Evolutionary conservation across 2,329 filamentous ascomycete species (phyloP), one percentile per base, ranked within the genome.

Genomic region (Sporothrix brunneoviolacea): DNA sequence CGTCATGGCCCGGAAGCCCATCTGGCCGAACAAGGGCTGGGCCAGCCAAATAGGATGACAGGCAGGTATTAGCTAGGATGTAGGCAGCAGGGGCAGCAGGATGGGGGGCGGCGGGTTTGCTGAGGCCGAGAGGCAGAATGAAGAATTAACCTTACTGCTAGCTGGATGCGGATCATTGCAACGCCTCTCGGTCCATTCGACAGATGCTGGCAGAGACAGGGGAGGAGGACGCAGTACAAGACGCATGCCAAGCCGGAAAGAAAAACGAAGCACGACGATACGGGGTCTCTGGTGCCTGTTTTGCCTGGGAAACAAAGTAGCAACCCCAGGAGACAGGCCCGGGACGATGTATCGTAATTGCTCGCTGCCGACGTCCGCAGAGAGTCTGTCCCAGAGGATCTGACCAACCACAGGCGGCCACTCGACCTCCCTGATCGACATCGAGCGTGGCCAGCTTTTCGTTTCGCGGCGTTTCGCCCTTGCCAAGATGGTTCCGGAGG

Each of bases 381-480:
- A 10, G 6, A 28, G 24, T 5, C 5, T 6, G 24, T 5, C 24
- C 24, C 5, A 28, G 10, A 10, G 24, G 24, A 5, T 10, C 24
- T 28, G 6, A 5, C 24, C 24, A 6, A 28, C 24, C n/a, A 15
- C 13, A 28, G 33, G 22, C 35, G 27, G 24, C n/a, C 44, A 21
- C 18, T 32, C 24, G 13, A 10, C 8, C 55, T 59, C 52, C 59
- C 57, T 64, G 62, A 65, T 63, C 62, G 58, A 49, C 62, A 53
- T 47, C 54, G 48, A 54, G 58, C 54, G 54, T 40, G 57, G 54
- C 40, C 46, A 54, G 42, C 50, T 49, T 43, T 46, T 48, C 49
- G 60, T 64, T 63, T 62, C 59, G 59, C 52, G 54, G 40, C 45
- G 62, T 62, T 62, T 63, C 58, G 61, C 22, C 44, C 22, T 22